Evolutionary conservation across 352 stramenopile genomes (phyloP), one percentile per base, ranked within the genome.

Genomic region (Plasmopara halstedii): DNA sequence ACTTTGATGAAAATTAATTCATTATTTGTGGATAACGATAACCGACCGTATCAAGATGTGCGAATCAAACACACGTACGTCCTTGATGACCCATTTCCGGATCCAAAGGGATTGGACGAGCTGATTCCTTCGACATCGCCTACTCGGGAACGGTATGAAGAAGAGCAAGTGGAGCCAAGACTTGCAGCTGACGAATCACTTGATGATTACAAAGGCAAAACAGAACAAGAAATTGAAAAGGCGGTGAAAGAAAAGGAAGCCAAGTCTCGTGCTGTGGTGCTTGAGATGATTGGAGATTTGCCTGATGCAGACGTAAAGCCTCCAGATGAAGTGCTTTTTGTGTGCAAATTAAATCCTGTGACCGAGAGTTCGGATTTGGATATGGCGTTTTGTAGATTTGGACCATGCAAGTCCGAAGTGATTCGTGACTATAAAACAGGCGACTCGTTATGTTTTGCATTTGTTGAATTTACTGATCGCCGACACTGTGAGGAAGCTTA

Each of bases 251-350:
- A 95, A 54, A 94, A 95, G 47, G 91, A 98, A 50, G 94, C 95
- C 42, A 94, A 97, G 49, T 96, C 84, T 21, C 80, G 94, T 21
- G 95, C 95, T 0, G 94, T 99, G 14, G 94, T 99, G 38, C 73
- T 99, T 14, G 96, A 99, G 68, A 99, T 99, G 93, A 90, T 99
- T 32, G 97, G 97, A 10, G 97, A 99, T 62, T 65, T 99, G 20
- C 96, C 96, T 0, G 89, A 97, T 48, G 96, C 96, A 7, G 96
- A 99, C 36, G 85, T 98, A 5, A 96, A 96, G 54, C 95, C 96
- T 4, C 96, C 96, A 0, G 96, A 99, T 56, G 97, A 99, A 55
- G 96, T 99, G 11, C 73, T 99, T 0, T 99, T 99, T 59, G 93
- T 99, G 42, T 98, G 94, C 68, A 93, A 98, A 46, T 64, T 98